Evolutionary conservation across 257 asterid genomes (phyloP), one percentile per base, ranked within the genome.

Genomic region (Lithospermum erythrorhizon): DNA sequence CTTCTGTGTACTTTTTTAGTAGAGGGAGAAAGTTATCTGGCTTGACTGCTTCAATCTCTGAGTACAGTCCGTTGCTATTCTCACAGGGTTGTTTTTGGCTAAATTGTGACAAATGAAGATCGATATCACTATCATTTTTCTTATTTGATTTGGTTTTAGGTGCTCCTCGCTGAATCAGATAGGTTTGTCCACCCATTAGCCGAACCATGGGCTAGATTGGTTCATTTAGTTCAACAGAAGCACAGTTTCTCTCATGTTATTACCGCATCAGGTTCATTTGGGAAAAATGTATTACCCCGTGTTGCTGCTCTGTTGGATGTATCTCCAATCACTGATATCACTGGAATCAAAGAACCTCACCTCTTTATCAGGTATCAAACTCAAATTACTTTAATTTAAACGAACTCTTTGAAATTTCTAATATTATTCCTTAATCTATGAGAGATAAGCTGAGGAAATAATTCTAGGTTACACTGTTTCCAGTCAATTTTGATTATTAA

Each of bases 251-350:
- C 99, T 1, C 99, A 93, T 73, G 79, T 93, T 62, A 74, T 88
- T 54, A 75, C 94, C 16, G 76, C 89, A 63, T 89, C 97, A 24
- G 85, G 95, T 65, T 86, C 99, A 47, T 93, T 93, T 69, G 97
- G 97, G 70, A 93, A 93, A 74, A 89, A 89, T 73, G 65, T 89
- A 65, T 79, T 93, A 49, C 97, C 99, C 32, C 97, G 97, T 65
- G 99, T 95, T 54, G 96, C 99, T 61, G 99, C 99, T 21, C 87
- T 86, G 68, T 77, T 93, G 32, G 95, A 88, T 63, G 90, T 86
- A 79, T 89, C 97, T 78, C 99, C 99, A 65, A 69, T 93, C 58
- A 93, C 99, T 57, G 96, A 93, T 63, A 86, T 93, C 61, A 86
- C 69, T 57, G 72, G 76, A 75, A 84, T 93, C 69, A 76, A 57